Percentiles rank a stretch among this genome's conserved stretches.
These are phyloP conservation scores for Ophiosphaerella korrae DNA, from an alignment of 2,329 filamentous ascomycete genomes.

Conservation along the genomic window DNA sequence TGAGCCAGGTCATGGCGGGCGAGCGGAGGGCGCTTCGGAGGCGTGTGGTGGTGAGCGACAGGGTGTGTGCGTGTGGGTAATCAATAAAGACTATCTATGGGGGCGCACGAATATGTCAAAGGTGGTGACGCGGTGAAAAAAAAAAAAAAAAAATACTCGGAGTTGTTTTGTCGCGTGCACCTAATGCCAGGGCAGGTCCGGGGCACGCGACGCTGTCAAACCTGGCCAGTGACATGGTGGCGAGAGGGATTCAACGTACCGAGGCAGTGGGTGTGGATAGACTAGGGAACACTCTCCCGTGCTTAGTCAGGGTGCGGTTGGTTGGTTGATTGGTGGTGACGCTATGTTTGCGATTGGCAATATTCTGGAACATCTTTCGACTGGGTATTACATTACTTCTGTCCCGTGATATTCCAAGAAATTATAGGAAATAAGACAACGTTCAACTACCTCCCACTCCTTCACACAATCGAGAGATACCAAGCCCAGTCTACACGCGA, in stretches of 20 bases:
- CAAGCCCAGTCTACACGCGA: too few relatives aligned
- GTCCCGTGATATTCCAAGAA: too few relatives aligned
- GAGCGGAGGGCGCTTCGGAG: constrained; percentile 15
- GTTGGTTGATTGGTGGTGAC: not conserved
- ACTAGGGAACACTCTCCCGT: not conserved
- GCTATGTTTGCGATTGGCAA: too few relatives aligned
- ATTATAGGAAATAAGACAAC: too few relatives aligned
- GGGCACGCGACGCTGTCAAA: constrained; percentile 30
- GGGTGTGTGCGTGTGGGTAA: constrained; percentile 11
- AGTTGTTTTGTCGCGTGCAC: constrained; percentile 14
- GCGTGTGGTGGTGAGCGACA: constrained; percentile 41
- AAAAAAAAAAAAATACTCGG: constrained; percentile 1
- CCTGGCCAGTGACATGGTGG: constrained; percentile 26
- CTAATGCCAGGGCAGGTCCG: constrained; percentile 34
- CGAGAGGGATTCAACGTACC: constrained; percentile 16
- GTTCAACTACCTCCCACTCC: too few relatives aligned
- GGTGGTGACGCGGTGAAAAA: constrained; percentile 31
- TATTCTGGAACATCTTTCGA: too few relatives aligned
- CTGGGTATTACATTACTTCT: too few relatives aligned
- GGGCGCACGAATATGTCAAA: constrained; percentile 5
- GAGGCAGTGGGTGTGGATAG: constrained; percentile 19
- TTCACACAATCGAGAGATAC: too few relatives aligned
- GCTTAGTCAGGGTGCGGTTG: not conserved
- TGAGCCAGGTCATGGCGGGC: constrained; percentile 48
- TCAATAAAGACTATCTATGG: not conserved